Evolutionary conservation across 257 asterid genomes (phyloP).

Genomic region (Solanum sejunctum): DNA sequence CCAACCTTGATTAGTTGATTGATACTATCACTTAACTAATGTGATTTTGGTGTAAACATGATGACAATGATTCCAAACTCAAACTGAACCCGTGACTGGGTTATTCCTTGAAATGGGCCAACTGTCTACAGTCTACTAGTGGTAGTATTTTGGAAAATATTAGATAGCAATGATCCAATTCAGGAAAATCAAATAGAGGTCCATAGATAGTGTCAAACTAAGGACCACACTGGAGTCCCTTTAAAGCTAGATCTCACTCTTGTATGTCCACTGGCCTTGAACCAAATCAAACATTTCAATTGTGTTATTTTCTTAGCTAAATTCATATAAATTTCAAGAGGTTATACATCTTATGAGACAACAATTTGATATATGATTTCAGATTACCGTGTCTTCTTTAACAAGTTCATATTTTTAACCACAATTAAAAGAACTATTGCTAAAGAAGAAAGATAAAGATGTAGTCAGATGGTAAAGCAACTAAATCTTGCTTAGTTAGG

Average conservation of each 20-base stretch:
- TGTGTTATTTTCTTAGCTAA: background rate
- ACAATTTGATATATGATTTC: background rate
- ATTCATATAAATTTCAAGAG: background rate
- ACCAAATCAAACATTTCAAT: background rate
- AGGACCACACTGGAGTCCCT: background rate
- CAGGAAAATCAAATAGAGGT: background rate
- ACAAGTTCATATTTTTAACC: background rate
- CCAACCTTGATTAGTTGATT: background rate
- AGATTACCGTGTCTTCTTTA: background rate
- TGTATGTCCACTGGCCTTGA: background rate
- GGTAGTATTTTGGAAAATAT: too few relatives aligned
- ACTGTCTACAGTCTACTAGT: background rate
- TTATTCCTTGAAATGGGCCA: background rate
- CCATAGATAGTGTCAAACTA: background rate
- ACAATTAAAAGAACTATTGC: background rate
- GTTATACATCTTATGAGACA: background rate
- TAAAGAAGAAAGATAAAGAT: background rate
- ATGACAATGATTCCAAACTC: background rate
- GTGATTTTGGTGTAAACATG: background rate
- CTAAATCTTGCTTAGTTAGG: background rate
- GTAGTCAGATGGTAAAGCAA: background rate
- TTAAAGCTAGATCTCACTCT: background rate
- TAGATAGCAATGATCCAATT: background rate
- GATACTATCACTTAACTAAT: background rate
- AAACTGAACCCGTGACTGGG: background rate